phyloP scores from a whole-genome alignment of 257 asterid genomes.

The Cynanchum wilfordii region DNA sequence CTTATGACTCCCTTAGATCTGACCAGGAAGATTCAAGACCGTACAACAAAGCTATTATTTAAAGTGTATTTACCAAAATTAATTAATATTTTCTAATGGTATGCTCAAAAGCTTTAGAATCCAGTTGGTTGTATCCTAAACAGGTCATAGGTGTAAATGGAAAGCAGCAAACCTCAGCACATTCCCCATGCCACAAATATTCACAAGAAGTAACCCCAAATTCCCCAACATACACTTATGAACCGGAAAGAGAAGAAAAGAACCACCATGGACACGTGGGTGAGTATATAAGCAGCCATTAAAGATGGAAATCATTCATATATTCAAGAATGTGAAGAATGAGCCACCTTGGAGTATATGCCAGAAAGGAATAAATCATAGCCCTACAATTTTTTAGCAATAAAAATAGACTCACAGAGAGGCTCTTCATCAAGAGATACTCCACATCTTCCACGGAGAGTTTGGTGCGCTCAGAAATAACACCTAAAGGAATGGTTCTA shows the following conservation, averaged over 20 bases:
- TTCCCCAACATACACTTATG: no score
- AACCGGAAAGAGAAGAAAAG: neutral
- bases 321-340: neutral
- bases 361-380: neutral
- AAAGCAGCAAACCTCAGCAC: neutral
- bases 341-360: neutral
- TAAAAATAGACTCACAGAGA: conserved; percentile 60
- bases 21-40: neutral
- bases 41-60: neutral
- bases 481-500: conserved; percentile 77
- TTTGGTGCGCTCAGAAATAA: conserved; percentile 80
- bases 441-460: conserved; percentile 88
- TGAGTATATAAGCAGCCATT: neutral
- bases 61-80: neutral
- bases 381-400: neutral
- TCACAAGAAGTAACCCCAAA: no score
- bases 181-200: no score
- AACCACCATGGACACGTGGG: neutral
- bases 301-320: conserved; percentile 3
- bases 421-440: conserved; percentile 96
- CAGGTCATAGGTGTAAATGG: neutral
- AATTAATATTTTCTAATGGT: neutral
- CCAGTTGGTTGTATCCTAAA: neutral
- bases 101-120: neutral
- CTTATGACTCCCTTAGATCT: neutral